Conservation (phyloP, 352 stramenopile genomes). For the Phytophthora agathidicida region DNA sequence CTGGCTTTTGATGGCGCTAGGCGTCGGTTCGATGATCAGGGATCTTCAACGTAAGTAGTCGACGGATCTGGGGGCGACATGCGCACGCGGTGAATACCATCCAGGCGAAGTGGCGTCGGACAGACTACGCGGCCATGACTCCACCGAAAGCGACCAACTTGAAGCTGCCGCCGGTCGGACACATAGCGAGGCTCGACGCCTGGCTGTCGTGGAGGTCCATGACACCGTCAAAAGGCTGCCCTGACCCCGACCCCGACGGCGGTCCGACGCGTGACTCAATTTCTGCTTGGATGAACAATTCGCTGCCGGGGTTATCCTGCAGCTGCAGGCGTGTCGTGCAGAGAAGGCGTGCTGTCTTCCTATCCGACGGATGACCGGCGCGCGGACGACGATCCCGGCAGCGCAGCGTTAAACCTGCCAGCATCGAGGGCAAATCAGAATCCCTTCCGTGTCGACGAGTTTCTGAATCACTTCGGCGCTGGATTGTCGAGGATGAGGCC, state of each 20-base stretch:
- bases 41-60: slow-evolving; percentile 6
- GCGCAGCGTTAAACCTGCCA: not conserved
- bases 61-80: not conserved
- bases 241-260: not conserved
- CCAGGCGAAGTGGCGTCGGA: not conserved
- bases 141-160: slow-evolving; percentile 7
- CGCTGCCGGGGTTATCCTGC: not conserved
- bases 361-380: too few relatives aligned
- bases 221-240: slow-evolving; percentile 1
- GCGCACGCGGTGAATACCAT: slow-evolving; percentile 12
- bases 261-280: not conserved
- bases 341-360: not conserved
- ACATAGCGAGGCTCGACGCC: not conserved
- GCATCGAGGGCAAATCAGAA: slow-evolving; percentile 8
- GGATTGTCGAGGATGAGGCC: slow-evolving; percentile 1
- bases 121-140: not conserved
- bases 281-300: slow-evolving; percentile 6
- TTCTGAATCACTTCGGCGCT: slow-evolving; percentile 4
- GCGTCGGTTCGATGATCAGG: too few relatives aligned
- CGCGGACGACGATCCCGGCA: not conserved
- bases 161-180: not conserved
- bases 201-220: slow-evolving; percentile 16
- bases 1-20: too few relatives aligned
- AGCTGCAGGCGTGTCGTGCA: not conserved
- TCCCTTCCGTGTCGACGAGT: slow-evolving; percentile 5